These are phyloP conservation scores for Phytopythium ostracodes DNA, from an alignment of 352 stramenopile species.

Conservation along the genomic window DNA sequence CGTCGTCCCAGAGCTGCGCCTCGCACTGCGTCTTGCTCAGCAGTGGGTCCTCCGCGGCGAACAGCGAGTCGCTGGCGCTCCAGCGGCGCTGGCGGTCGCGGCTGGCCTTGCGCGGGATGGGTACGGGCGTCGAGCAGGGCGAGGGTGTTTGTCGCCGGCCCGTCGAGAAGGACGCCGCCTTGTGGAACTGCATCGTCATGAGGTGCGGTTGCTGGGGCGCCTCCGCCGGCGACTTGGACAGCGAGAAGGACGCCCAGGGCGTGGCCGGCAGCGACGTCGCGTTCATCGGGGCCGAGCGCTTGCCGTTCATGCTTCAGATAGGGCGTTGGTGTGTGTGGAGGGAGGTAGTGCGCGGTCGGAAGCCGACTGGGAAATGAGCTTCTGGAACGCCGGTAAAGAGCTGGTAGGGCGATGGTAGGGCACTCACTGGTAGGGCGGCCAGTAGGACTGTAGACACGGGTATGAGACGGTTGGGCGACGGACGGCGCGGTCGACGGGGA, in stretches of 20 bases:
- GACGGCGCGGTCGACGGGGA: background rate
- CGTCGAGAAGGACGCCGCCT: constrained; percentile 29
- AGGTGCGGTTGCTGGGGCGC: background rate
- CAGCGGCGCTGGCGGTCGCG: constrained; percentile 20
- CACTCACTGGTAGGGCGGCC: too few species aligned
- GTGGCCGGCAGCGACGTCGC: background rate
- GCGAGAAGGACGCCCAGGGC: background rate
- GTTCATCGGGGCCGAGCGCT: background rate
- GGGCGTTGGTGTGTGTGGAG: background rate
- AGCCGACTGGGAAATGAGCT: background rate
- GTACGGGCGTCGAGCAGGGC: constrained; percentile 47
- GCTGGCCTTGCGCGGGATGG: constrained; percentile 36
- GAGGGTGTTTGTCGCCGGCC: constrained; percentile 10
- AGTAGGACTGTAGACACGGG: background rate
- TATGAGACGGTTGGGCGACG: background rate
- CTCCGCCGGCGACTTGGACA: background rate
- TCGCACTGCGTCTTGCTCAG: constrained; percentile 39
- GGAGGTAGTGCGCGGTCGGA: background rate
- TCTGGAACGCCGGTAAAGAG: background rate
- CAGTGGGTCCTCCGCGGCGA: constrained; percentile 11
- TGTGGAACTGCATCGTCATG: constrained; percentile 7
- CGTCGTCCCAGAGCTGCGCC: constrained; percentile 51
- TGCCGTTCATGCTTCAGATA: background rate
- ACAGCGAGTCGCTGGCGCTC: constrained; percentile 18
- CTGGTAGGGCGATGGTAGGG: background rate